A percentile compares a stretch with the other conserved stretches of the same genome.
Evolutionary conservation across 345 rosid species (phyloP).

Genomic region (Corchorus olitorius): DNA sequence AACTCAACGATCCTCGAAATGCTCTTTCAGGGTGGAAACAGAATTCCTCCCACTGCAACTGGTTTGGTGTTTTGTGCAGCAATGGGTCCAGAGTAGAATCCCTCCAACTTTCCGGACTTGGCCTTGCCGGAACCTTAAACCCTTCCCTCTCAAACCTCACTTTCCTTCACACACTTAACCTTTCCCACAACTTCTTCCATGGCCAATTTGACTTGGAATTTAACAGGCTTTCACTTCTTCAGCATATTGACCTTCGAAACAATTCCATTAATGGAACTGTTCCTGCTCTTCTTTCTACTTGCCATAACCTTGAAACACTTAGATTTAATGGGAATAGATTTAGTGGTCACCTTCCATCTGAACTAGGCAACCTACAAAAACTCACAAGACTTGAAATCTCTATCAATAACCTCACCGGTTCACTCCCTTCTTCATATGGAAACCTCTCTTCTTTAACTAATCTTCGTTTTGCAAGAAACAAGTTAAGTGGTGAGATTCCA

Average conservation of each 20-base stretch:
- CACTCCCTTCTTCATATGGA: slow-evolving; percentile 5
- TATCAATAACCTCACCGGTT: slow-evolving; percentile 12
- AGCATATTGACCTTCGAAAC: slow-evolving; percentile 16
- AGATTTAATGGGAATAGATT: neutral
- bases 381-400: slow-evolving; percentile 6
- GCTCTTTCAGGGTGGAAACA: slow-evolving; percentile 28
- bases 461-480: slow-evolving; percentile 17
- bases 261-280: slow-evolving; percentile 18
- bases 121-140: slow-evolving; percentile 1
- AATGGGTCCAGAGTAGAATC: slow-evolving; percentile 18
- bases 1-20: slow-evolving; percentile 25
- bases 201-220: slow-evolving; percentile 7
- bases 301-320: slow-evolving; percentile 10
- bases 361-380: slow-evolving; percentile 11
- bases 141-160: slow-evolving; percentile 16
- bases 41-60: slow-evolving; percentile 26
- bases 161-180: slow-evolving; percentile 9
- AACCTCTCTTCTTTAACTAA: slow-evolving; percentile 11
- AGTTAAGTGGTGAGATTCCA: slow-evolving; percentile 2
- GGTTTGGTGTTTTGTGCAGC: slow-evolving; percentile 25
- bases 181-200: slow-evolving; percentile 15
- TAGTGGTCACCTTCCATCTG: slow-evolving; percentile 9
- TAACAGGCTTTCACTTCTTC: slow-evolving; percentile 10
- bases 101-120: neutral
- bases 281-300: neutral